Base-by-base conservation (phyloP, 306 rosid genomes). In the Sicyos baderoa region DNA sequence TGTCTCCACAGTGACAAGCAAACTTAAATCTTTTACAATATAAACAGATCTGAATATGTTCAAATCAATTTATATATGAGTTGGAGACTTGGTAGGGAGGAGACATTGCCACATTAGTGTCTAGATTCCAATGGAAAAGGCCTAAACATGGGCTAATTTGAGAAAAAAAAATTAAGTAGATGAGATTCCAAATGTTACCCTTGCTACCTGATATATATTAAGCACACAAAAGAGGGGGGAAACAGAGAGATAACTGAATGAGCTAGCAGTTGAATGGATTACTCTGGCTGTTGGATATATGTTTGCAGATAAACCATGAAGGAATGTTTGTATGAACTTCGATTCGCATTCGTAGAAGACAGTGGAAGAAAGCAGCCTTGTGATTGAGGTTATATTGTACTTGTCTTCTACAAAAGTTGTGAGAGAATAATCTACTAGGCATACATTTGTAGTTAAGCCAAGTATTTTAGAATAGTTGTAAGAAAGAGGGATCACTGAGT, bases 341-440 rank as follows among this genome's bases (percentile, higher is more conserved):
- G 77, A 71, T 84, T 82, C 3, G 70, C 75, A 79, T 74, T 64
- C 79, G 83, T 9, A 47, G 86, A 59, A 72, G 81, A 75, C 16
- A 14, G 73, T 71, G 50, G 77, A 53, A 35, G 74, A 74, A 23
- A 76, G 16, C 25, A 77, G 60, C 21, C 74, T 76, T 9, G 78
- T 52, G 9, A 72, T 59, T 29, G 88, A 76, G 83, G 81, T 76
- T 19, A 74, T 56, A 45, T 76, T 81, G 27, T 79, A 78, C 54
- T 72, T 72, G 3, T 79, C 79, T 68, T 81, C 84, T n/a, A 56
- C 79, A 53, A 79, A 76, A 51, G 74, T 81, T 21, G 83, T 84
- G 23, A 76, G 23, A 81, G 77, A 61, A 79, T 74, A 45, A 56
- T 68, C 50, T 74, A 70, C 16, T 81, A 76, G 69, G 79, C 77